A percentile compares a stretch with the other conserved stretches of the same genome.
phyloP scores from a whole-genome alignment of 2,329 filamentous ascomycete genomes.

The Massarina eburnea region DNA sequence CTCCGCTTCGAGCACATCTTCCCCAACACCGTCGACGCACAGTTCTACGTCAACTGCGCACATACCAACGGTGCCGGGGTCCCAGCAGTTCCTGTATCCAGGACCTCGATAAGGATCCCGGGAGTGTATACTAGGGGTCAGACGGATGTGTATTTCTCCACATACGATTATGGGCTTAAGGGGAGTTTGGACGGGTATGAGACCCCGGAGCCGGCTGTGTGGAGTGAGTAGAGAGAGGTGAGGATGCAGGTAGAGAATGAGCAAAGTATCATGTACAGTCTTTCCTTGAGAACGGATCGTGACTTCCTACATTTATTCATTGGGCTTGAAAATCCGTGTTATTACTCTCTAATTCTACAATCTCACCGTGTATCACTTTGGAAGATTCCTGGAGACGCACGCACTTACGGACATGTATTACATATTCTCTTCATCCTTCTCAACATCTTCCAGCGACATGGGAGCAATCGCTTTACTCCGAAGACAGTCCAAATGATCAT shows the following conservation, averaged over 20 bases:
- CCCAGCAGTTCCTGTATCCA: background rate
- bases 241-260: no score
- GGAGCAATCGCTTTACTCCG: slow-evolving; percentile 1
- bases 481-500: slow-evolving; percentile 26
- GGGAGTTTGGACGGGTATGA: slow-evolving; percentile 8
- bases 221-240: slow-evolving; percentile 7
- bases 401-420: no score
- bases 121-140: slow-evolving; percentile 14
- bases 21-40: slow-evolving; percentile 8
- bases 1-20: slow-evolving; percentile 16
- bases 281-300: no score
- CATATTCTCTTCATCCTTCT: background rate
- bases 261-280: no score
- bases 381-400: no score
- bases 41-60: slow-evolving; percentile 21
- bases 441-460: background rate
- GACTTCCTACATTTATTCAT: no score
- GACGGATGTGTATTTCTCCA: slow-evolving; percentile 11
- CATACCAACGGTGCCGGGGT: slow-evolving; percentile 13
- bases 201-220: slow-evolving; percentile 9
- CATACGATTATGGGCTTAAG: slow-evolving; percentile 9
- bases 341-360: no score
- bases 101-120: slow-evolving; percentile 13
- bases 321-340: no score
- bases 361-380: no score